phyloP scores from a whole-genome alignment of 345 rosid species.

The Brassica nigra region DNA sequence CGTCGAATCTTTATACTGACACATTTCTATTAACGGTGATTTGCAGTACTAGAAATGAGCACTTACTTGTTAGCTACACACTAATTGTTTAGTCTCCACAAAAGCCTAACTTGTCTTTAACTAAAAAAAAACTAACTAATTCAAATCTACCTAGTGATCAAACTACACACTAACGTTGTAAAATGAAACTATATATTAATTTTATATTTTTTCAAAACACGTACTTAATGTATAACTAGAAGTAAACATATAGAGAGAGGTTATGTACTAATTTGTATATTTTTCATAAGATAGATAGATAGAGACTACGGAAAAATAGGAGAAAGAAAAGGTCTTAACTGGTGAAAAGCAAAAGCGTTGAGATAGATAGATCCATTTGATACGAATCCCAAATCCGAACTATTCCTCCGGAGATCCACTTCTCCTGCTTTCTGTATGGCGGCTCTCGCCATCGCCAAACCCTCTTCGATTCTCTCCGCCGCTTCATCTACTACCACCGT shows the following conservation, averaged over 20 bases:
- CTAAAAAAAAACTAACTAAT: background rate
- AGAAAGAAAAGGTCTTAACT: constrained; percentile 50
- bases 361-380: constrained; percentile 59
- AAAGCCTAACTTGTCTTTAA: background rate
- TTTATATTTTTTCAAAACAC: background rate
- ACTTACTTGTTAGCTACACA: constrained; percentile 31
- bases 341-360: constrained; percentile 65
- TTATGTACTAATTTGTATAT: constrained; percentile 10
- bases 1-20: constrained; percentile 28
- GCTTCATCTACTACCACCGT: constrained; percentile 32
- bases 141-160: background rate
- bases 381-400: constrained; percentile 33
- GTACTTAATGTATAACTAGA: background rate
- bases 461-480: constrained; percentile 54
- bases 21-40: constrained; percentile 15
- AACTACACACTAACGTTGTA: background rate
- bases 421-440: constrained; percentile 54
- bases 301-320: constrained; percentile 13
- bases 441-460: constrained; percentile 63
- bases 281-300: background rate
- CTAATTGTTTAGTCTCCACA: background rate
- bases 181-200: background rate
- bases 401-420: constrained; percentile 34
- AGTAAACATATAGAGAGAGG: background rate
- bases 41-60: background rate